Conservation (phyloP, 306 rosid genomes). For the Vigna hirtella region DNA sequence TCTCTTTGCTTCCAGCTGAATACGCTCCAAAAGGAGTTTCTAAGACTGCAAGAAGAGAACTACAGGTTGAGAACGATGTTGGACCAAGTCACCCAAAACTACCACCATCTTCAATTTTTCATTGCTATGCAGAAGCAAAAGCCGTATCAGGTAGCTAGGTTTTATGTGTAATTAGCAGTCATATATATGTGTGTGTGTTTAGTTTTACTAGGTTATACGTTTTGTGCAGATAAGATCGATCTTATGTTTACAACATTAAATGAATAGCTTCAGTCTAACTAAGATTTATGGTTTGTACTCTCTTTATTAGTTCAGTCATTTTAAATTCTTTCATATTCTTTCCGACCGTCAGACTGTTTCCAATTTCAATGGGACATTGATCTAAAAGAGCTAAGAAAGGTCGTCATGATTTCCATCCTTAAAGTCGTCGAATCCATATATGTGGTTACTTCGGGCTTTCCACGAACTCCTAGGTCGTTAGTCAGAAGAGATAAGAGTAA, state of each 20-base stretch:
- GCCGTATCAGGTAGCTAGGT: constrained; percentile 34
- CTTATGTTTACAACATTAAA: neutral
- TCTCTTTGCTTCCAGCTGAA: constrained; percentile 20
- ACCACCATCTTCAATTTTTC: constrained; percentile 47
- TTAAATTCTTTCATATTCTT: neutral
- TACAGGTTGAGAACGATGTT: constrained; percentile 42
- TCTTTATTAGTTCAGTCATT: neutral
- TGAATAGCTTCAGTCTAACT: neutral
- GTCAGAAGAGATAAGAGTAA: neutral
- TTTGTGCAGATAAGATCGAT: neutral
- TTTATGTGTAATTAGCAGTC: neutral
- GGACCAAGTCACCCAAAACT: constrained; percentile 49
- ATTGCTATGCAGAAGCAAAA: constrained; percentile 46
- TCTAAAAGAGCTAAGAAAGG: no score
- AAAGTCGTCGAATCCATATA: neutral
- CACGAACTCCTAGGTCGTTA: neutral
- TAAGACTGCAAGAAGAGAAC: constrained; percentile 48
- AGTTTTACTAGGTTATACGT: neutral
- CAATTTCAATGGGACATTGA: neutral
- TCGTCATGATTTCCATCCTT: neutral
- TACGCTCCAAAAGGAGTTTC: constrained; percentile 38
- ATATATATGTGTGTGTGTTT: neutral
- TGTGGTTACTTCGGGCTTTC: neutral
- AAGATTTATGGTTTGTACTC: neutral
- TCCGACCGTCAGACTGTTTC: neutral